phyloP scores from a whole-genome alignment of 1,139 yeast species.

The Magnusiomyces magnusii region DNA sequence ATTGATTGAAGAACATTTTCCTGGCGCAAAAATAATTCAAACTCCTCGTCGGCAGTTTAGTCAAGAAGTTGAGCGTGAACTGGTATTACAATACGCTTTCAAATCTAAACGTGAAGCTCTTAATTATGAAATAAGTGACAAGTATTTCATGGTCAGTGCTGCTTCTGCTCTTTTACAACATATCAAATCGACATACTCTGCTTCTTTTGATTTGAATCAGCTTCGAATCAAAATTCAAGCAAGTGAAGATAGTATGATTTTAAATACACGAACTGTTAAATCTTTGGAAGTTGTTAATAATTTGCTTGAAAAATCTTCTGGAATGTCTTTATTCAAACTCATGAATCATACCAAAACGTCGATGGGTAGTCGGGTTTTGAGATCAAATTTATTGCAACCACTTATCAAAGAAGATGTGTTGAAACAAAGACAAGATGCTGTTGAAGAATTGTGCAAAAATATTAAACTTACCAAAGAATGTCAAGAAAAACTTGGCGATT shows the following conservation, averaged over 20 bases:
- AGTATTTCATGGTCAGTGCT: constrained; percentile 32
- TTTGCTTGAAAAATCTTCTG: constrained; percentile 24
- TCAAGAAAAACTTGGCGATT: constrained; percentile 7
- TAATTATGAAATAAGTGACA: constrained; percentile 20
- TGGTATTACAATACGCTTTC: constrained; percentile 17
- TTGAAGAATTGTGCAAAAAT: constrained; percentile 9
- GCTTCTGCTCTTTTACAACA: constrained; percentile 34
- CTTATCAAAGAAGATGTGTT: constrained; percentile 36
- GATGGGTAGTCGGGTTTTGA: constrained; percentile 41
- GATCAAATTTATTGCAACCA: constrained; percentile 41
- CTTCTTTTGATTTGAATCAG: constrained; percentile 24
- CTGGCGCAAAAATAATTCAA: constrained; percentile 26
- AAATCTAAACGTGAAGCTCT: constrained; percentile 20
- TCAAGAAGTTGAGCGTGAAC: constrained; percentile 8
- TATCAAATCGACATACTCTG: constrained; percentile 17
- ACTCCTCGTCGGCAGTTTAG: constrained; percentile 21
- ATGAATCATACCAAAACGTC: constrained; percentile 38
- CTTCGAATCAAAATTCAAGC: constrained; percentile 36
- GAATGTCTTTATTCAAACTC: constrained; percentile 33
- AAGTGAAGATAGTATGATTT: constrained; percentile 39
- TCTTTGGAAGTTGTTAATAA: constrained; percentile 38
- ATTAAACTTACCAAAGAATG: background rate
- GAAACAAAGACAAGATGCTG: constrained; percentile 8
- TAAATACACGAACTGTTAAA: constrained; percentile 35
- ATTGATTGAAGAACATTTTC: constrained; percentile 34